Conservation (phyloP, 352 stramenopile species). For the Globisporangium carolinianum region DNA sequence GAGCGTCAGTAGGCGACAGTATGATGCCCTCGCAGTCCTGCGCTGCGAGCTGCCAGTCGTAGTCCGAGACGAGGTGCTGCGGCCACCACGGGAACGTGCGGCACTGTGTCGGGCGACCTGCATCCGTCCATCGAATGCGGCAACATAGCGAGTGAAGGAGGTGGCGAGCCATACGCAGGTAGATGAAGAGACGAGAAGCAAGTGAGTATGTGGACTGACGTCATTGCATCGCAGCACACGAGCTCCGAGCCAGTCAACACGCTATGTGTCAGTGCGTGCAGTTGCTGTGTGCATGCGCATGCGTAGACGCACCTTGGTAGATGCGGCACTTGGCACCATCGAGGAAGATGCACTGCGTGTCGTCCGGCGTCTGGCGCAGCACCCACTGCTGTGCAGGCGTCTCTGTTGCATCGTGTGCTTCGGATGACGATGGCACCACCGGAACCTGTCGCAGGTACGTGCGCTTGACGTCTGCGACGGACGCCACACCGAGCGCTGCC, state of each 20-base stretch:
- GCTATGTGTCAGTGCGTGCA: too few relatives aligned
- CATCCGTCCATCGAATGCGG: too few relatives aligned
- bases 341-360: slow-evolving; percentile 61
- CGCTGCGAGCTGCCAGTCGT: slow-evolving; percentile 68
- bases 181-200: too few relatives aligned
- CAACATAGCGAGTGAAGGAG: too few relatives aligned
- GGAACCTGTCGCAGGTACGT: slow-evolving; percentile 22
- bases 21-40: slow-evolving; percentile 59
- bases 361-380: slow-evolving; percentile 42
- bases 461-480: slow-evolving; percentile 24
- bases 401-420: slow-evolving; percentile 12
- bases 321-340: slow-evolving; percentile 59
- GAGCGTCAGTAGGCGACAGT: background rate
- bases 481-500: slow-evolving; percentile 16
- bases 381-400: slow-evolving; percentile 21
- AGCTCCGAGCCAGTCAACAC: background rate
- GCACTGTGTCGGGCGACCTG: slow-evolving; percentile 69
- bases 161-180: too few relatives aligned
- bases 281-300: too few relatives aligned
- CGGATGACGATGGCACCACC: background rate
- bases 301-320: slow-evolving; percentile 34
- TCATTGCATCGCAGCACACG: background rate
- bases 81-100: slow-evolving; percentile 81
- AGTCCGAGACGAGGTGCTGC: slow-evolving; percentile 66
- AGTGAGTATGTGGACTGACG: too few relatives aligned